Conservation (phyloP, 2,329 filamentous ascomycete species). For the Fusarium sororula region DNA sequence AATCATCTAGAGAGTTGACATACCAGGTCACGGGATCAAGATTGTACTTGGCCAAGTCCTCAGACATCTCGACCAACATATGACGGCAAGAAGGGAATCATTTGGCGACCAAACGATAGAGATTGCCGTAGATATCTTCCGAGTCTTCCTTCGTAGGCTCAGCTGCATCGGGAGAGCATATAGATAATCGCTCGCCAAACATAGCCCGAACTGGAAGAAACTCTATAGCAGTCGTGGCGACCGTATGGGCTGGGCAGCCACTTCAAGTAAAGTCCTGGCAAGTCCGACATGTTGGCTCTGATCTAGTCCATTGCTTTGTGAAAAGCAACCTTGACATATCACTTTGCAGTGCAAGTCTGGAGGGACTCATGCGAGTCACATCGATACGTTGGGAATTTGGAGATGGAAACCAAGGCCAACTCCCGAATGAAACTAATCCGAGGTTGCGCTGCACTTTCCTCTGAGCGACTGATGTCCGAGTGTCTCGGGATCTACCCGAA, state of each 20-base stretch:
- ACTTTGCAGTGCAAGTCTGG: neutral
- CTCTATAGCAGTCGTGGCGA: neutral
- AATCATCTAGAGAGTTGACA: too few relatives aligned
- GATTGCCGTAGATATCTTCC: neutral
- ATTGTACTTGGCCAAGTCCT: neutral
- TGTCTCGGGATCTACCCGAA: neutral
- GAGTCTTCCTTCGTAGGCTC: accelerated
- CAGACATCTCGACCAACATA: neutral
- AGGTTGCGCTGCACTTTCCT: too few relatives aligned
- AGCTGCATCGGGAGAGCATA: neutral
- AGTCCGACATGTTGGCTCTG: too few relatives aligned
- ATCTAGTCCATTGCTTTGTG: accelerated
- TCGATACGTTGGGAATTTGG: neutral
- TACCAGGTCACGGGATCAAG: neutral
- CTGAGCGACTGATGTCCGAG: neutral
- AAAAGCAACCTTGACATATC: neutral
- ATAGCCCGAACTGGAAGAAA: neutral
- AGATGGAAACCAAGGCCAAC: neutral
- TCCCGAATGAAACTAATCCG: neutral
- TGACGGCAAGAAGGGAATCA: neutral
- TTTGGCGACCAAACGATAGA: neutral
- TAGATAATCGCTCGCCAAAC: too few relatives aligned
- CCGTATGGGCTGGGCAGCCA: too few relatives aligned
- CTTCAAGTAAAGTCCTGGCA: neutral
- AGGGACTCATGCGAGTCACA: neutral